Conservation (phyloP, 2,329 filamentous ascomycete genomes). For the Diaporthe aspalathi region DNA sequence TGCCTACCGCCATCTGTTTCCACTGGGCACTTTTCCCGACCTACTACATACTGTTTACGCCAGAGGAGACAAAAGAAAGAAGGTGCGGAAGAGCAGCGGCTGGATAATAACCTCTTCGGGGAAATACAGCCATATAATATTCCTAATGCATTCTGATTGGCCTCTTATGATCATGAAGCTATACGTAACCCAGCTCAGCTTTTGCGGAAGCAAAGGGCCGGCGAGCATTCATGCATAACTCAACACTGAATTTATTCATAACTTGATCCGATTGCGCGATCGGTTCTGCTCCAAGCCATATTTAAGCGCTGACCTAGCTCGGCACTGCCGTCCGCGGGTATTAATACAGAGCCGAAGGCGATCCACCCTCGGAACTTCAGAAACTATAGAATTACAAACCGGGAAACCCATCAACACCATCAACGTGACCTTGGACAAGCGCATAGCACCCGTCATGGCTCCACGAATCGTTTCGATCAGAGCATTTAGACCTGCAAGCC, state of each 20-base stretch:
- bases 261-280: constrained; percentile 5
- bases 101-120: background rate
- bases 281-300: background rate
- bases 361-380: background rate
- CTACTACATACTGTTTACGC: too few species aligned
- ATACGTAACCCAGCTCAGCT: background rate
- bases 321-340: background rate
- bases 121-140: background rate
- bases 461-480: too few species aligned
- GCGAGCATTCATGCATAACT: background rate
- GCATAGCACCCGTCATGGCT: background rate
- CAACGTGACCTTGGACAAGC: background rate
- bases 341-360: too few species aligned
- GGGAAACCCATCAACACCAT: background rate
- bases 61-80: too few species aligned
- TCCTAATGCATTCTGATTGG: background rate
- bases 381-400: background rate
- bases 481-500: background rate
- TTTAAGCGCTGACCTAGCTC: constrained; percentile 7
- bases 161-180: background rate
- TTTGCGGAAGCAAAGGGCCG: background rate
- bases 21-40: too few species aligned
- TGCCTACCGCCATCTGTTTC: background rate
- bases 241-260: background rate
- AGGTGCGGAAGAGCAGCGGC: too few species aligned